phyloP scores from a whole-genome alignment of 495 filamentous ascomycete genomes.

The Penicillium silybi region DNA sequence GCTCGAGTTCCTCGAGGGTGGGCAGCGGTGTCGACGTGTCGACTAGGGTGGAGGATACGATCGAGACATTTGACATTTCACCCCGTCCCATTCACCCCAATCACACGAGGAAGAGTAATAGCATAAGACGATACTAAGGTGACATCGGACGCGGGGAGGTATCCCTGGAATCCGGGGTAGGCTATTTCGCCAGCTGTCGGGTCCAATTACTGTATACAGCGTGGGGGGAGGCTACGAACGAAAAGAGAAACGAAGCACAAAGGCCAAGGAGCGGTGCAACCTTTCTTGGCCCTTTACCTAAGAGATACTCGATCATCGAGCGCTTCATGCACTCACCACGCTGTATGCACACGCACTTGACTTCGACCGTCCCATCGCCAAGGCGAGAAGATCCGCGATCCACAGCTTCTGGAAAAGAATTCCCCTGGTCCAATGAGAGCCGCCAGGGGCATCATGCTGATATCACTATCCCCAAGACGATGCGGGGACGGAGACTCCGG shows the following conservation, averaged over 20 bases:
- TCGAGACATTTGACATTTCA: neutral
- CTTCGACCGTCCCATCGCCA: constrained; percentile 22
- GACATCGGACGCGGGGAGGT: constrained; percentile 13
- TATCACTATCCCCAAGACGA: constrained; percentile 30
- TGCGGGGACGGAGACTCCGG: constrained; percentile 38
- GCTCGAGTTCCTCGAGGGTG: neutral
- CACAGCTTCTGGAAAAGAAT: constrained; percentile 42
- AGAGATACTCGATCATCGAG: too few species aligned
- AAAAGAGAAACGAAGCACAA: neutral
- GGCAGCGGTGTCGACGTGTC: neutral
- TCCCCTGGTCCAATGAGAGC: constrained; percentile 19
- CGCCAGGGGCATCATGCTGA: constrained; percentile 29
- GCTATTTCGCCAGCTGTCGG: constrained; percentile 10
- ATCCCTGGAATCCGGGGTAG: constrained; percentile 23
- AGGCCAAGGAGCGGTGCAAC: neutral
- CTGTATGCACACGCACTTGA: constrained; percentile 16
- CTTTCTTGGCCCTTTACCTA: neutral
- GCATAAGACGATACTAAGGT: neutral
- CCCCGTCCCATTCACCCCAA: neutral
- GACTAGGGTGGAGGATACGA: neutral
- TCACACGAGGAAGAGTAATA: neutral
- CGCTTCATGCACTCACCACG: neutral
- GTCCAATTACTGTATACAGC: constrained; percentile 9
- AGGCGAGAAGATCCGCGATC: constrained; percentile 36
- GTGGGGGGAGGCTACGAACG: neutral